Evolutionary conservation across 176 grass and related monocot genomes (phyloP), one percentile per base, ranked within the genome.

Genomic region (Eremochloa ophiuroides): DNA sequence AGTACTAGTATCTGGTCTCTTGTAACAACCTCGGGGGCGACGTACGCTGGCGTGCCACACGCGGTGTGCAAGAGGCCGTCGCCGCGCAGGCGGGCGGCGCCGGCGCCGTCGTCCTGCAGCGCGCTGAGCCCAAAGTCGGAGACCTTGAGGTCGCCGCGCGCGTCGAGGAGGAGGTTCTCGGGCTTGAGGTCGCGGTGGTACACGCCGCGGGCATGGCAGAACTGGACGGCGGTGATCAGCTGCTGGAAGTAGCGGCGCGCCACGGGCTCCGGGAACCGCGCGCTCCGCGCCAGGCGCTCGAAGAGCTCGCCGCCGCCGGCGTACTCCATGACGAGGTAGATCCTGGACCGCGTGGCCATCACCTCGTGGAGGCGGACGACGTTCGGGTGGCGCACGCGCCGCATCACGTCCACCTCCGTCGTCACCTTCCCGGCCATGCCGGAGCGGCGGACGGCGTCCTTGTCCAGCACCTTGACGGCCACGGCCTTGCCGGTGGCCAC

Each of bases 141-240:
- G 80, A 97, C 88, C 86, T 97, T 97, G 73, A 97, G 85, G 82
- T 97, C 88, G 55, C 95, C 95, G 41, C 66, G 80, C 4, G 80
- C 88, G 80, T 99, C 96, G 37, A 99, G 84, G 56, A 99, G 89
- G 15, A 99, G 84, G 80, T 99, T 99, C 88, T 99, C 93, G 0
- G 93, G 96, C 86, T 99, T 99, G 86, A 99, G 96, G 69, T 99
- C 93, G 34, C 96, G 86, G 79, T 99, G 95, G 84, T 77, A 94
- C 27, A 98, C 95, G 81, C 95, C 95, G 75, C 95, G 88, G 56
- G 80, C 66, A 77, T 98, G 95, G 92, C 92, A 98, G 83, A 94
- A 98, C 42, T 85, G 90, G 8, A 98, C 90, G 22, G 95, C 92
- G 13, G 88, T 91, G 66, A 98, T 60, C 43, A 98, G 77, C 75